Base-by-base conservation (phyloP, 768 basidiomycete genomes). In the Lentinula raphanica region DNA sequence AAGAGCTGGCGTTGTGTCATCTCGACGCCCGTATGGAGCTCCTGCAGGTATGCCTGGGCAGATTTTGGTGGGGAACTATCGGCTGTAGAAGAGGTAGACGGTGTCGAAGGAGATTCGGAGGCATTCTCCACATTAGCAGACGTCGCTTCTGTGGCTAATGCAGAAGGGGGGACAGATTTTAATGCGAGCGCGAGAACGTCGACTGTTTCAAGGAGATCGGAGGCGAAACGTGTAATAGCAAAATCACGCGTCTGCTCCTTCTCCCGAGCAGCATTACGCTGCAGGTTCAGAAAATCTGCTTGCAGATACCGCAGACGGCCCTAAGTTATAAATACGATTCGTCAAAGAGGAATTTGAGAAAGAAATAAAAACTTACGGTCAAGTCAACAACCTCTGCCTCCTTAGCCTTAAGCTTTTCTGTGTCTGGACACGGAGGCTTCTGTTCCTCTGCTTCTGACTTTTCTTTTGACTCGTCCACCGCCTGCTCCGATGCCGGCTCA, bases 221-320 rank as follows among this genome's bases (percentile, higher is more conserved):
- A 75, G 9, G 97, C 96, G 70, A 99, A 98, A 36, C 84, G 84
- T 48, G 89, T 81, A 69, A 99, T 95, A 59, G 94, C 95, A 73
- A 89, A 98, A 72, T 97, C 93, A 59, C 87, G 85, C 31, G 93
- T 90, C 71, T 94, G 92, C 68, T 90, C 86, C 77, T 90, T 93
- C 75, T 98, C 97, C 60, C 90, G 83, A 28, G 87, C 87, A 55
- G 94, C 82, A 66, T 94, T 93, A 56, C 94, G 90, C 69, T 95
- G 94, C 44, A 97, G 80, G 72, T 98, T 99, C 44, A 96, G 76
- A 73, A 94, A 94, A 75, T 99, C 97, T 65, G 97, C 97, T 68
- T 94, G 89, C 58, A 92, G 79, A 69, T 98, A 97, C 48, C 90
- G 87, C 65, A 97, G 79, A 62, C 94, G 91, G 69, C 86, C 81